Base-by-base conservation (phyloP, 2,329 filamentous ascomycete genomes). In the Pezizomycotina sp. region DNA sequence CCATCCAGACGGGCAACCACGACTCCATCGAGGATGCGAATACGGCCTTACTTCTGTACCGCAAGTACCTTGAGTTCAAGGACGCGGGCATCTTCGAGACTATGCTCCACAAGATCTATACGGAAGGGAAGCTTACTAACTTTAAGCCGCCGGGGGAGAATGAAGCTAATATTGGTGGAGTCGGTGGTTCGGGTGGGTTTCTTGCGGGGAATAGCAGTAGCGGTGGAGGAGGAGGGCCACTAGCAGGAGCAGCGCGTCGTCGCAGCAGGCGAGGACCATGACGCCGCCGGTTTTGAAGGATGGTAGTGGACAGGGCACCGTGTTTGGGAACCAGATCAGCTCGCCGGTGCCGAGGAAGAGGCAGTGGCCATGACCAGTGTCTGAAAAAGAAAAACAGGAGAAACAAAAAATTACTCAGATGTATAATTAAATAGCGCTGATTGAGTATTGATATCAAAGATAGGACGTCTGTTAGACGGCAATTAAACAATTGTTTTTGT, bases 21-120 rank as follows among this genome's bases (percentile, higher is more conserved):
- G 89, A 98, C 58, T 86, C 77, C 7, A 91, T 98, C 48, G 89
- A 95, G 57, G 89, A 98, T 56, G 84, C 89, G 1, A 69, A 78
- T 16, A 93, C 86, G 25, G 89, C 91, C 0, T 64, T 95, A 25
- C 80, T 82, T 54, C 64, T 98, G 6, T 98, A 76, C 52, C 47
- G 71, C 68, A 93, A 92, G 56, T 93, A 83, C 57, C 67, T 81
- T 46, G 84, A 95, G 59, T 95, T 80, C 52, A 65, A 77, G 34
- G 82, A 91, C 48, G 82, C 81, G 0, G 86, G 84, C 0, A 73
- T 92, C 4, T 61, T 92, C 33, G 75, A 89, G 50, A 64, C 71
- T 22, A 89, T 89, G 62, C 66, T 95, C 30, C 74, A 83, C 53
- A 82, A 92, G 50, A 81, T 95, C 5, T 93, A 92, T 58, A 64